Evolutionary conservation across 2,329 filamentous ascomycete species (phyloP), one percentile per base, ranked within the genome.

Genomic region (Pseudopyricularia javanii): DNA sequence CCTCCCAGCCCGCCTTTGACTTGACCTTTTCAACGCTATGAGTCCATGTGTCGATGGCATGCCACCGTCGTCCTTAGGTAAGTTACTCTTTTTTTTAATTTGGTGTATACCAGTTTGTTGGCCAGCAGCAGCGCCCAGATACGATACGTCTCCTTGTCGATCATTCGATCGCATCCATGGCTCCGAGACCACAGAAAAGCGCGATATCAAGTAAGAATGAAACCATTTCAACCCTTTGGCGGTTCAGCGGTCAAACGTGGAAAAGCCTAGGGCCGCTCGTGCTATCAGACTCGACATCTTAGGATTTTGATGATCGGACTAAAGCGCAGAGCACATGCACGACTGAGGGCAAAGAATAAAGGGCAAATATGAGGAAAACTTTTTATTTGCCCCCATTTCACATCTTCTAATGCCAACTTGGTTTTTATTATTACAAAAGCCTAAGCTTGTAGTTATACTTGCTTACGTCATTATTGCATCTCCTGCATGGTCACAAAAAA

Each of bases 221-320:
- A 33, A 34, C 20, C 32, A 22, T 22, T 5, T 22, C 8, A 50
- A 33, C 9, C 37, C 37, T 12, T 43, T 24, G 17, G 37, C 37
- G 37, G 37, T 43, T 43, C 37, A 40, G 45, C 28, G 51, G 50
- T 50, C 54, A 57, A 53, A 54, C 58, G 50, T 52, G 51, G 52
- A 43, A 43, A 43, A 43, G 51, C 56, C 28, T 17, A 47, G 26
- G 55, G 56, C 56, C 51, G 73, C 73, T 79, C 76, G 74, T 75
- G 78, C 74, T 79, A 70, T 81, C 79, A 82, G 79, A 82, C 68
- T 76, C 74, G 74, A 70, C 70, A 73, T 72, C 71, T 68, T 73
- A 69, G 79, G 72, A 65, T 64, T 75, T 80, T 74, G 76, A 74
- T 71, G 68, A 69, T 68, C 71, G 77, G 78, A 81, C 79, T 82